Conservation (phyloP, 345 rosid species). For the Aquilaria sinensis region DNA sequence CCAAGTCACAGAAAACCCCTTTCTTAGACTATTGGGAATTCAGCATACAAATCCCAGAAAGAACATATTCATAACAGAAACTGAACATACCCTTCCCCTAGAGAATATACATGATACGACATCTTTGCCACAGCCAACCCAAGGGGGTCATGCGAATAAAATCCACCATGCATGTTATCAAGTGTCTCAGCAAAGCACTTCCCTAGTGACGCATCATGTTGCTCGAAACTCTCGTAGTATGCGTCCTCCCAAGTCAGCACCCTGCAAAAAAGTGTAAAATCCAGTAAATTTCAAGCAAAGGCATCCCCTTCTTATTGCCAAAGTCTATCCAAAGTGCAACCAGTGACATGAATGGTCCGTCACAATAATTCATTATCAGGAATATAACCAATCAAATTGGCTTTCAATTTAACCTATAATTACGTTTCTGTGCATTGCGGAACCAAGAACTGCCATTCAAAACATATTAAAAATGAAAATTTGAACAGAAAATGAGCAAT, state of each 20-base stretch:
- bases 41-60: neutral
- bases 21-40: neutral
- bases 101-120: slow-evolving; percentile 78
- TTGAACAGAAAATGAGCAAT: too few species aligned
- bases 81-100: slow-evolving; percentile 81
- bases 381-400: too few species aligned
- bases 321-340: neutral
- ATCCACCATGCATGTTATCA: slow-evolving; percentile 32
- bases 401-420: too few species aligned
- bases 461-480: too few species aligned
- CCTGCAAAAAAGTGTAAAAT: slow-evolving; percentile 35
- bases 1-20: too few species aligned
- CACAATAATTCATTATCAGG: too few species aligned
- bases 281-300: slow-evolving; percentile 9
- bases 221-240: slow-evolving; percentile 50
- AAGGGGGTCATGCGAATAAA: slow-evolving; percentile 43
- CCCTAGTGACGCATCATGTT: slow-evolving; percentile 30
- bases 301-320: neutral
- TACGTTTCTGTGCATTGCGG: too few species aligned
- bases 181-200: slow-evolving; percentile 30
- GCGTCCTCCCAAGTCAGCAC: slow-evolving; percentile 90
- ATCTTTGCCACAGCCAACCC: slow-evolving; percentile 83
- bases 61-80: slow-evolving; percentile 11
- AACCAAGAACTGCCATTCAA: too few species aligned
- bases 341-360: neutral